Base-by-base conservation (phyloP, 176 grass and related monocot genomes). In the Lolium perenne region DNA sequence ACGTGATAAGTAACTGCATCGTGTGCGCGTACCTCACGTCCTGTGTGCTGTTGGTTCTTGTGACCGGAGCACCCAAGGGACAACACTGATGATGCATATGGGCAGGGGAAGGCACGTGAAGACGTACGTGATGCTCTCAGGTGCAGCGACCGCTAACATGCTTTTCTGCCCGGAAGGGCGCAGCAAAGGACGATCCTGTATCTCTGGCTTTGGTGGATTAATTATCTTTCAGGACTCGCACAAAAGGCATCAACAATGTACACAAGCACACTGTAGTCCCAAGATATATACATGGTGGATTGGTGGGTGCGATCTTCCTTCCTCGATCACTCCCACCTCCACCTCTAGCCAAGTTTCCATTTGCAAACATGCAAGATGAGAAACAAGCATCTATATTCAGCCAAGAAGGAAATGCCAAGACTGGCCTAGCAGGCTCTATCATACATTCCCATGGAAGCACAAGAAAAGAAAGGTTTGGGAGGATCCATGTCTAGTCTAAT, bases 21-120 rank as follows among this genome's bases (percentile, higher is more conserved):
- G 13, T 71, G 5, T 78, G 18, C 25, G 40, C 23, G 20, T 47
- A 51, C 53, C 4, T 55, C 62, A 8, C 69, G 69, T 7, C 13
- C 8, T 78, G 61, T 70, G 23, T 7, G 80, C 22, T 68, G 38
- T 38, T 67, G 58, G 47, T 81, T 76, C 76, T 40, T 59, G 59
- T 23, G 68, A 76, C 62, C 82, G 57, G 63, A 66, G 3, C 13
- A 22, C 67, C n/a, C 18, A 61, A n/a, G 38, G 22, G 67, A 83
- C 22, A 66, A 7, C 38, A 47, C 4, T 0, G 15, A 26, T n/a
- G 70, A 50, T 32, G 12, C 22, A 4, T 2, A 15, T 17, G n/a
- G 1, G 10, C 66, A 38, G 62, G 49, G 32, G 18, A 50, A 64
- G 46, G 81, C 82, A 84, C 32, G 82, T 89, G 76, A 85, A 12